These are phyloP conservation scores for Bolboschoenoplectus hybrid DNA, from an alignment of 202 grass and related monocot genomes.

Conservation along the genomic window DNA sequence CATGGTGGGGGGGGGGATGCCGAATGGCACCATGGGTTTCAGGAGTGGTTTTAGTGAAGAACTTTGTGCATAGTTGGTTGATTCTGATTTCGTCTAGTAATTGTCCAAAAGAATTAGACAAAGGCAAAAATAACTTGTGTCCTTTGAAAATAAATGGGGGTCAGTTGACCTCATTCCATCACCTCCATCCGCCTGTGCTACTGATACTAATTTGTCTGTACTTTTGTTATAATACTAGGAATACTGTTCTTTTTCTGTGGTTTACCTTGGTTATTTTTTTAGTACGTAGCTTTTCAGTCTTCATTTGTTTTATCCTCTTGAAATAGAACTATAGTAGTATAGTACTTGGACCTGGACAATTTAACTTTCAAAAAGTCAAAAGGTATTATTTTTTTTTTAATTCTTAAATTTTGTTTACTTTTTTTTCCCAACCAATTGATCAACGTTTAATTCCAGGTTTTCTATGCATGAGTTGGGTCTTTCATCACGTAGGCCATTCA, in stretches of 20 bases:
- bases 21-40: not conserved
- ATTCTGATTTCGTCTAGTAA: not conserved
- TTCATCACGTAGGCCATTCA: constrained; percentile 90
- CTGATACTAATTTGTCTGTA: not conserved
- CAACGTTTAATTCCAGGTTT: constrained; percentile 56
- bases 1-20: too few species aligned
- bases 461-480: constrained; percentile 98
- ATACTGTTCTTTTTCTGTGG: not conserved
- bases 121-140: not conserved
- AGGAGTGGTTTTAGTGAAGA: not conserved
- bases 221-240: not conserved
- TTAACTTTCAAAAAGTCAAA: not conserved
- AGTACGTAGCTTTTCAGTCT: not conserved
- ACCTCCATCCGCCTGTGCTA: not conserved
- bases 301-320: constrained; percentile 11
- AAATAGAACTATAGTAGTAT: constrained; percentile 2
- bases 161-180: not conserved
- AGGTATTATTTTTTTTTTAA: not conserved
- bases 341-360: not conserved
- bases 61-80: not conserved
- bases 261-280: not conserved
- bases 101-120: not conserved
- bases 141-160: not conserved
- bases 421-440: constrained; percentile 31
- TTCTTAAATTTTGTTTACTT: not conserved